Percentiles rank a stretch among this genome's conserved stretches.
Evolutionary conservation across 2,329 filamentous ascomycete species (phyloP).

Genomic region (Mycogone perniciosa): DNA sequence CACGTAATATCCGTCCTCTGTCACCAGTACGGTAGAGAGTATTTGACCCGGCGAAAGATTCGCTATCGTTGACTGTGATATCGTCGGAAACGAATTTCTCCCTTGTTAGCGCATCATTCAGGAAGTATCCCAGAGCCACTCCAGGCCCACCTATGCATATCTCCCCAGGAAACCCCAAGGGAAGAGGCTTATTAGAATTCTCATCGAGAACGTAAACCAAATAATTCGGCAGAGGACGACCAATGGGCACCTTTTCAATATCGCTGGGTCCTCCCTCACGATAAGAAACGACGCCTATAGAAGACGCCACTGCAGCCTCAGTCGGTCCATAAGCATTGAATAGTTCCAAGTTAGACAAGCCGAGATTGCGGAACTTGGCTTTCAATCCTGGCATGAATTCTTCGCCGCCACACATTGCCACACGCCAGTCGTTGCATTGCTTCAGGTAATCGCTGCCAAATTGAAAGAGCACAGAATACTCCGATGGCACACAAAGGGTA

Average conservation of each 20-base stretch:
- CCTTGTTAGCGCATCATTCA: neutral
- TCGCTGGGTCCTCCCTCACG: neutral
- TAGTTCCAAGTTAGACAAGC: neutral
- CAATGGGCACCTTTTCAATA: neutral
- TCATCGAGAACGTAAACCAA: neutral
- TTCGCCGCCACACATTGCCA: neutral
- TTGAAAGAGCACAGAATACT: neutral
- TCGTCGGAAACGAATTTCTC: neutral
- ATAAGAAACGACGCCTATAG: neutral
- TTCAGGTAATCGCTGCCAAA: neutral
- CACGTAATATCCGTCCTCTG: constrained; percentile 24
- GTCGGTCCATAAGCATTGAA: neutral
- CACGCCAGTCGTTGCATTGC: neutral
- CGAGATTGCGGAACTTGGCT: neutral
- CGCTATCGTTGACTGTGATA: constrained; percentile 20
- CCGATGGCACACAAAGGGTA: neutral
- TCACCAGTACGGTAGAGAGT: constrained; percentile 35
- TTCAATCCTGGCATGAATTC: neutral
- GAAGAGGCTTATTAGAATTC: neutral
- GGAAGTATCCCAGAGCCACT: neutral
- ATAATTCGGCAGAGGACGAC: neutral
- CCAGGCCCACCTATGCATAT: neutral
- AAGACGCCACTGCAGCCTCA: neutral
- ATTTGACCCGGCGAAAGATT: too few species aligned
- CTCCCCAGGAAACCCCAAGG: neutral